Percentiles rank a stretch among this genome's conserved stretches.
Evolutionary conservation across 163 green algal genomes (phyloP).

Genomic region (Volvox carteri): DNA sequence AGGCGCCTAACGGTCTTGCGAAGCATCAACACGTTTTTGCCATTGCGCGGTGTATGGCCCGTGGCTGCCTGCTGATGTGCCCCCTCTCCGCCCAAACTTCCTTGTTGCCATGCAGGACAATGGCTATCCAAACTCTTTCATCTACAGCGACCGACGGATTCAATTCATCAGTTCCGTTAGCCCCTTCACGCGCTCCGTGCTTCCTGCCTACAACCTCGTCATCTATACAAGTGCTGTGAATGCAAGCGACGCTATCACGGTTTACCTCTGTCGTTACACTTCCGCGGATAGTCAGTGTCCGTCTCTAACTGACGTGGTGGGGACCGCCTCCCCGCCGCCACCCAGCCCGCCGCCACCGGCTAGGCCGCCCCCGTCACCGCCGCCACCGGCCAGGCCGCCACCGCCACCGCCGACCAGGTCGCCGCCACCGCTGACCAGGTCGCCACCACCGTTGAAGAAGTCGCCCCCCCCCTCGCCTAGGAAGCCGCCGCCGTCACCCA

Average conservation of each 20-base stretch:
- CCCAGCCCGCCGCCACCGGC: background rate
- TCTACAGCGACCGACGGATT: constrained; percentile 3
- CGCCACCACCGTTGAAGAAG: no score
- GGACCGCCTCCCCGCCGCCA: no score
- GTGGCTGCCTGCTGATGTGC: no score
- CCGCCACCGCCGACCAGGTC: background rate
- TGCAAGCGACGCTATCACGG: background rate
- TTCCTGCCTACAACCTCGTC: constrained; percentile 8
- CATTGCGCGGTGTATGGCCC: no score
- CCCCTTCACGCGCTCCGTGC: background rate
- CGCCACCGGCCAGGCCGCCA: background rate
- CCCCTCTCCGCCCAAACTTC: background rate
- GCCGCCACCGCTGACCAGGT: background rate
- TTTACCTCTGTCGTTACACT: constrained; percentile 16
- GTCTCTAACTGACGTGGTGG: background rate
- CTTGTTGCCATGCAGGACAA: constrained; percentile 17
- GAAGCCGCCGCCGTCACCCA: background rate
- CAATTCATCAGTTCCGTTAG: background rate
- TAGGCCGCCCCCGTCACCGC: background rate
- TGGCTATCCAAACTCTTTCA: background rate
- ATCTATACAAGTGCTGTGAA: background rate
- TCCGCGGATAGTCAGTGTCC: background rate
- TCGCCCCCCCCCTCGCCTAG: no score
- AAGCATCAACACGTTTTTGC: no score
- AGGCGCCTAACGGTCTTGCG: no score